Conservation (phyloP, 257 asterid genomes). For the Verbena officinalis region DNA sequence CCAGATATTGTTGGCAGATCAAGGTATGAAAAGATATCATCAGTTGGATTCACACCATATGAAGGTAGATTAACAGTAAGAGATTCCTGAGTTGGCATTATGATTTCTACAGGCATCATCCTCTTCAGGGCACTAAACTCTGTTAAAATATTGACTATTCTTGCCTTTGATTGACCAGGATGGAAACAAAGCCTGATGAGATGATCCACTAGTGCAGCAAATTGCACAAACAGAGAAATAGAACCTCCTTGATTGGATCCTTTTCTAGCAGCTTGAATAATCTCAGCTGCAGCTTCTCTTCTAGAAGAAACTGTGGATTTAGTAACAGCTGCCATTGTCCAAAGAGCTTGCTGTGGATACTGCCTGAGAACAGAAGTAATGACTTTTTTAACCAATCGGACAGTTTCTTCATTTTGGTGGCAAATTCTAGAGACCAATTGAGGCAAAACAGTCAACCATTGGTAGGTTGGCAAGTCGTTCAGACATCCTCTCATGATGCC, state of each 20-base stretch:
- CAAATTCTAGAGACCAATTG: conserved; percentile 97
- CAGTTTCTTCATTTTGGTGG: conserved; percentile 95
- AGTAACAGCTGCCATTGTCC: conserved; percentile 99
- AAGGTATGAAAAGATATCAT: conserved; percentile 62
- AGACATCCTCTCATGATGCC: conserved; percentile 91
- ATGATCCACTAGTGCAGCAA: conserved; percentile 90
- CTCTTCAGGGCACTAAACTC: conserved; percentile 96
- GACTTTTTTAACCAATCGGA: conserved; percentile 76
- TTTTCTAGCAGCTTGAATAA: conserved; percentile 85
- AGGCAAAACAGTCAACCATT: conserved; percentile 95
- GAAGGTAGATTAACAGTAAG: conserved; percentile 84
- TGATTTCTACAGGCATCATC: conserved; percentile 92
- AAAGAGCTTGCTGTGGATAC: conserved; percentile 97
- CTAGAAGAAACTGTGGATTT: conserved; percentile 91
- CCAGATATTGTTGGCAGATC: conserved; percentile 90
- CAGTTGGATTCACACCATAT: conserved; percentile 49
- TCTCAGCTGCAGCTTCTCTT: conserved; percentile 96
- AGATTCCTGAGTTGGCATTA: conserved; percentile 93
- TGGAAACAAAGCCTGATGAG: conserved; percentile 89
- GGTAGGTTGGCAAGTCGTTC: conserved; percentile 91
- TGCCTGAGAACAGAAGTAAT: conserved; percentile 82
- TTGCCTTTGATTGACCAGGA: conserved; percentile 86
- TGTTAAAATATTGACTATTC: conserved; percentile 73
- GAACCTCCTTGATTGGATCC: conserved; percentile 67
- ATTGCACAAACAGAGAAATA: conserved; percentile 74